Conservation (phyloP, 2,329 filamentous ascomycete genomes). For the Exophiala aquamarina region DNA sequence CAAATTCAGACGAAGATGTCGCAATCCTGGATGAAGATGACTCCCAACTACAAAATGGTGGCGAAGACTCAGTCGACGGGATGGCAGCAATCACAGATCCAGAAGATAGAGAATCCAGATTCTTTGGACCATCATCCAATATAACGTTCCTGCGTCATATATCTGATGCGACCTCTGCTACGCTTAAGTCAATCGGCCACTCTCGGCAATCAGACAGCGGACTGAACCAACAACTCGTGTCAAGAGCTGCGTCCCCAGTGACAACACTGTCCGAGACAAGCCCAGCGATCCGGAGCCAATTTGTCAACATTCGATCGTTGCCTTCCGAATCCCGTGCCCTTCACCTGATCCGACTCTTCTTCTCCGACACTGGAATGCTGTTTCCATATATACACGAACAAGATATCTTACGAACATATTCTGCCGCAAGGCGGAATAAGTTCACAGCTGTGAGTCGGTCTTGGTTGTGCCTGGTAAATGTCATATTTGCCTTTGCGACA, state of each 20-base stretch:
- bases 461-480: constrained; percentile 35
- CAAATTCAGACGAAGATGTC: constrained; percentile 17
- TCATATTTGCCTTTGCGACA: constrained; percentile 33
- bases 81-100: constrained; percentile 39
- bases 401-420: constrained; percentile 31
- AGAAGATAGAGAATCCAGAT: constrained; percentile 38
- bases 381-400: constrained; percentile 33
- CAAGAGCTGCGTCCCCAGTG: constrained; percentile 18
- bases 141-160: constrained; percentile 21
- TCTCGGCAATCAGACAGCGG: constrained; percentile 16
- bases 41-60: constrained; percentile 9
- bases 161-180: constrained; percentile 21
- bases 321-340: constrained; percentile 24
- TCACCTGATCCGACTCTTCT: constrained; percentile 38
- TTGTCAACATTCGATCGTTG: constrained; percentile 19
- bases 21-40: constrained; percentile 19
- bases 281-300: constrained; percentile 8
- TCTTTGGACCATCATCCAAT: constrained; percentile 34
- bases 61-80: constrained; percentile 35
- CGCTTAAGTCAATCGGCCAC: constrained; percentile 16
- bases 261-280: constrained; percentile 19
- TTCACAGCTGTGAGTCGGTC: constrained; percentile 30
- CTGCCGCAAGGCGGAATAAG: constrained; percentile 23
- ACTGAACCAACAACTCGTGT: constrained; percentile 17
- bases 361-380: constrained; percentile 33